These are phyloP conservation scores for Neckera pumila DNA, from an alignment of 225 moss, liverwort and hornwort genomes.

Conservation along the genomic window DNA sequence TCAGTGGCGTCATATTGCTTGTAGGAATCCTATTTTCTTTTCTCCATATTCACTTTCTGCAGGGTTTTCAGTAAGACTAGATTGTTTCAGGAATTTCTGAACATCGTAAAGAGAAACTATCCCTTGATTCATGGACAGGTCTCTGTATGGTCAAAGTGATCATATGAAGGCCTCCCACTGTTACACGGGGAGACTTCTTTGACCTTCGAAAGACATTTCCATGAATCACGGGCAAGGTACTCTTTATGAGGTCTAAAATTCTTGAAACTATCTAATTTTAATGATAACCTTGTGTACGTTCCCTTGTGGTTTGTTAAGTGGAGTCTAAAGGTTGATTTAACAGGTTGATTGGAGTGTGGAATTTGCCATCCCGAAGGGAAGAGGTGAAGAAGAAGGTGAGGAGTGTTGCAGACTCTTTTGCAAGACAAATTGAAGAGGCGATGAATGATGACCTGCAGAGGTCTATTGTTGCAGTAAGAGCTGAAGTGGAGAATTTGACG, in stretches of 20 bases:
- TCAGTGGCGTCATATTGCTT: background rate
- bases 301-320: background rate
- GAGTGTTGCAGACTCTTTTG: constrained; percentile 65
- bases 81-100: background rate
- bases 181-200: no score
- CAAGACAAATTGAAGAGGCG: constrained; percentile 54
- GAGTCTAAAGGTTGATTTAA: background rate
- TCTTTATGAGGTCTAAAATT: background rate
- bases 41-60: background rate
- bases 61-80: background rate
- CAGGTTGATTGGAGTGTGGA: constrained; percentile 81
- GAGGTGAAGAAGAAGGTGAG: constrained; percentile 75
- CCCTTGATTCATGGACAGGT: background rate
- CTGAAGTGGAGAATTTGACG: constrained; percentile 53
- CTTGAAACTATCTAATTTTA: background rate
- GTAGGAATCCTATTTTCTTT: background rate
- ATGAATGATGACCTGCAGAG: constrained; percentile 70
- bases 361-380: constrained; percentile 65
- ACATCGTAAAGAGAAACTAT: background rate
- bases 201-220: background rate
- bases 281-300: background rate
- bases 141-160: background rate
- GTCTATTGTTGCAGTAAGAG: constrained; percentile 40
- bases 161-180: background rate
- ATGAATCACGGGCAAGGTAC: background rate